Base-by-base conservation (phyloP, 2,329 filamentous ascomycete genomes). In the Alternaria atra region DNA sequence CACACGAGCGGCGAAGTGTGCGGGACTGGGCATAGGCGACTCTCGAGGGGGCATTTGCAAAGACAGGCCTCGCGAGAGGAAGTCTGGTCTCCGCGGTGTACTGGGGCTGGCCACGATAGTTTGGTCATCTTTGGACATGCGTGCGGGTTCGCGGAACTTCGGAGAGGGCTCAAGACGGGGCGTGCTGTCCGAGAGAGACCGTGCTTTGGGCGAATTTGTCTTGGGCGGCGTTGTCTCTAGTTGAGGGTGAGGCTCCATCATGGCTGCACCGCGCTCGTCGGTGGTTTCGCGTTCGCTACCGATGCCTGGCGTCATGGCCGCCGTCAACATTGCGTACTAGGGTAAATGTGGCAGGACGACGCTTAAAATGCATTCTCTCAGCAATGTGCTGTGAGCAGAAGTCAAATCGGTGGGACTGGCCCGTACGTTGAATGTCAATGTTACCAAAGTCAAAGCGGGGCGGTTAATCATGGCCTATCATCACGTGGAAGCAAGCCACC, bases 1-100 rank as follows among this genome's bases (percentile, higher is more conserved):
- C 27, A 83, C 81, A 63, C 84, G 89, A 72, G 86, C 89, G 65
- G 83, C 80, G 53, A 84, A 81, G 61, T 83, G 79, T 64, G 84
- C 81, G 69, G 85, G 81, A 55, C 79, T 81, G 51, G 80, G 76
- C 70, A 80, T 80, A 44, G 74, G 76, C 65, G 65, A 63, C 65
- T 86, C 84, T 67, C 81, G 84, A 68, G 81, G 83, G 29, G 90
- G 87, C 84, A 93, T 86, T 73, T 93, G 90, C 68, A 94, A 80
- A 23, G 90, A 89, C 58, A 95, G 83, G 39, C 88, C 89, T 57
- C 88, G 86, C 35, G 84, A 77, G 52, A 87, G 82, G 63, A 90
- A 86, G 43, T 87, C 86, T 52, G 89, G 84, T 64, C 91, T 86
- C 60, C 88, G 86, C n/a, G 93, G 92, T 7, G 92, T 96, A 52